Evolutionary conservation across 495 filamentous ascomycete genomes (phyloP).

Genomic region (Evernia prunastri): DNA sequence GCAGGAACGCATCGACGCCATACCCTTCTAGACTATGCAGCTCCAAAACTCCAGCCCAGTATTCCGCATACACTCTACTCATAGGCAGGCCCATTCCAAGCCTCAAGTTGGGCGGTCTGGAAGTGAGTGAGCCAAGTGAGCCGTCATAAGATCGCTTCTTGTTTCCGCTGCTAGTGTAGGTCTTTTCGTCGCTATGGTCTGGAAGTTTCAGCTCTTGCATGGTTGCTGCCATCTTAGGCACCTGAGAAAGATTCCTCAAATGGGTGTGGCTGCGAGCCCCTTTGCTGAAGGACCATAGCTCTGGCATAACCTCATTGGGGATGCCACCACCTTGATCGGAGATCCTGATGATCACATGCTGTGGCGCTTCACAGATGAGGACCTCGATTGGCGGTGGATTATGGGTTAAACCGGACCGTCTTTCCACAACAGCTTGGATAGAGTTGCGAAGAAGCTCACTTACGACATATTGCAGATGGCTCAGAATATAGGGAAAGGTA

Average conservation of each 20-base stretch:
- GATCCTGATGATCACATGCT: constrained; percentile 94
- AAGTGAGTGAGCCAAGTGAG: constrained; percentile 71
- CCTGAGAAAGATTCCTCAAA: constrained; percentile 73
- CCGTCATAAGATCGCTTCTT: constrained; percentile 41
- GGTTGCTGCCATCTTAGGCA: constrained; percentile 90
- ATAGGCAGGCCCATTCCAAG: constrained; percentile 92
- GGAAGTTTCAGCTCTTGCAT: constrained; percentile 68
- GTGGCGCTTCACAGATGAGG: constrained; percentile 84
- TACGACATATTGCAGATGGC: constrained; percentile 93
- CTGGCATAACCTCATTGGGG: constrained; percentile 72
- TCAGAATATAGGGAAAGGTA: constrained; percentile 93
- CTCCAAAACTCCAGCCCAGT: constrained; percentile 93
- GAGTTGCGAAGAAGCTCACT: constrained; percentile 94
- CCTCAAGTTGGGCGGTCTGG: constrained; percentile 76
- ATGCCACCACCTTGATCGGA: constrained; percentile 95
- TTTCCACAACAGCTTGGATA: constrained; percentile 83
- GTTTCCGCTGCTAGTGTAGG: constrained; percentile 31
- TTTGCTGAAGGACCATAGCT: constrained; percentile 95
- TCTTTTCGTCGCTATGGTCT: constrained; percentile 22
- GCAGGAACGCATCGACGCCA: constrained; percentile 94
- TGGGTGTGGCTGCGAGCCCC: constrained; percentile 66
- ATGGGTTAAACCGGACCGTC: constrained; percentile 37
- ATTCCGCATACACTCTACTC: constrained; percentile 93
- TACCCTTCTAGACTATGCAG: constrained; percentile 93
- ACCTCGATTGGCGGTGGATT: constrained; percentile 80